Percentiles rank a stretch among this genome's conserved stretches.
These are phyloP conservation scores for barrel medic (Medicago truncatula) DNA, from an alignment of 306 rosid genomes.

Conservation along the genomic window DNA sequence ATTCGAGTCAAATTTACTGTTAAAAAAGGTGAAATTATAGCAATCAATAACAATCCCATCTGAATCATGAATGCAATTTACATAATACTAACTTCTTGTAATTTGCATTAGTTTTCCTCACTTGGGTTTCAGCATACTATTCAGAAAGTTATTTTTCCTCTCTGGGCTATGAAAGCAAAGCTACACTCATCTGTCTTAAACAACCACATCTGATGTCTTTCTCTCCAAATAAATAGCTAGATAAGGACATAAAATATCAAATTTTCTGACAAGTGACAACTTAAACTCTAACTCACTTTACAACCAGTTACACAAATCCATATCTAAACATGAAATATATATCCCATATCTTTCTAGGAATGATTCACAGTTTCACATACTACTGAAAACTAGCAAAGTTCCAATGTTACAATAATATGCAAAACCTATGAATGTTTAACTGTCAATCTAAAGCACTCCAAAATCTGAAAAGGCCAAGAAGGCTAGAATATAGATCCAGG, in stretches of 20 bases:
- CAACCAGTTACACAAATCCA: slow-evolving; percentile 4
- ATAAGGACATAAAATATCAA: slow-evolving; percentile 30
- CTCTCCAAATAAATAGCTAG: not conserved
- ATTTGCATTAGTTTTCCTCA: not conserved
- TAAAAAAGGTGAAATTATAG: slow-evolving; percentile 43
- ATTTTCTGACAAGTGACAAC: slow-evolving; percentile 20
- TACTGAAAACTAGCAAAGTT: slow-evolving; percentile 37
- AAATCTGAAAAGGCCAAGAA: slow-evolving; percentile 35
- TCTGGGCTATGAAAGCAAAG: not conserved
- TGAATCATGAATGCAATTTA: not conserved
- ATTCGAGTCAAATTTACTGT: slow-evolving; percentile 94
- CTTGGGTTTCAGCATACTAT: not conserved
- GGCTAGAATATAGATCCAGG: slow-evolving; percentile 25
- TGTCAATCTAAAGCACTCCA: slow-evolving; percentile 38
- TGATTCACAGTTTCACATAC: slow-evolving; percentile 3
- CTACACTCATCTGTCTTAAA: not conserved
- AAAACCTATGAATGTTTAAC: slow-evolving; percentile 13
- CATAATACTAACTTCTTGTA: slow-evolving; percentile 18
- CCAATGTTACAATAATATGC: slow-evolving; percentile 25
- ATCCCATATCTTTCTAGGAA: slow-evolving; percentile 14
- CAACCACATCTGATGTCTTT: not conserved
- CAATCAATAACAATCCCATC: slow-evolving; percentile 22
- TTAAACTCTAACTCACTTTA: slow-evolving; percentile 15
- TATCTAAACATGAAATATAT: slow-evolving; percentile 31
- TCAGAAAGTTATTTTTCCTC: not conserved